phyloP scores from a whole-genome alignment of 129 eudicot genomes.

The Pseudognaphalium luteoalbum region DNA sequence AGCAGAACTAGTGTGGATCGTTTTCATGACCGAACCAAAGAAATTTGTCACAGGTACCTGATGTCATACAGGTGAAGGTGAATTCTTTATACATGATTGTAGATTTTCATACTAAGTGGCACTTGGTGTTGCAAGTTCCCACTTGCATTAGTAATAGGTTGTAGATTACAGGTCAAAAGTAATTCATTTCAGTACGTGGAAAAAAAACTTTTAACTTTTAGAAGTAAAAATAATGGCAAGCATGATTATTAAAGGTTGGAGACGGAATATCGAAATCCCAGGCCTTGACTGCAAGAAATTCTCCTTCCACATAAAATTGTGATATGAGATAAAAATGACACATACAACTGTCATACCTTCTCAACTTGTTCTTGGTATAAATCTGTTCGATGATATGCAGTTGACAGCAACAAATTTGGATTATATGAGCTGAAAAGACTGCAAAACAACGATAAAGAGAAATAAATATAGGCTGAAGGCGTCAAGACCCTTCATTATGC shows the following conservation, averaged over 20 bases:
- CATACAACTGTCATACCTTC: constrained; percentile 53
- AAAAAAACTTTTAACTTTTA: constrained; percentile 1
- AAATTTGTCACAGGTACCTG: constrained; percentile 97
- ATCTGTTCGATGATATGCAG: constrained; percentile 92
- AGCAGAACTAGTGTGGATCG: constrained; percentile 80
- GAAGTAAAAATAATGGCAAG: constrained; percentile 4
- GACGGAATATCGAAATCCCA: not conserved
- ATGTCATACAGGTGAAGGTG: constrained; percentile 17
- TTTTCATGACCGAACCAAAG: constrained; percentile 99
- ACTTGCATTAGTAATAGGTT: not conserved
- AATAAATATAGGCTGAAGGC: not conserved
- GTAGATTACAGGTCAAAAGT: not conserved
- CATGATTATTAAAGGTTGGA: not conserved
- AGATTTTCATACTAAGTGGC: not conserved
- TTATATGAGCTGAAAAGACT: constrained; percentile 84
- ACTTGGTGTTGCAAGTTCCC: not conserved
- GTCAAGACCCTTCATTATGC: not conserved
- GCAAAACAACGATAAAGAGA: constrained; percentile 35
- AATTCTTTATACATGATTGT: not conserved
- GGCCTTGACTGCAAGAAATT: not conserved
- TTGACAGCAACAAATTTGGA: constrained; percentile 77
- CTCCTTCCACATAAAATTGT: not conserved
- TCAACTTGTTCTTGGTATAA: constrained; percentile 67
- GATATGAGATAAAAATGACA: constrained; percentile 13
- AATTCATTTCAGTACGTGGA: not conserved